Percentiles rank a stretch among this genome's conserved stretches.
These are phyloP conservation scores for Trichoderma sp. DNA, from an alignment of 2,329 filamentous ascomycete species.

Conservation along the genomic window DNA sequence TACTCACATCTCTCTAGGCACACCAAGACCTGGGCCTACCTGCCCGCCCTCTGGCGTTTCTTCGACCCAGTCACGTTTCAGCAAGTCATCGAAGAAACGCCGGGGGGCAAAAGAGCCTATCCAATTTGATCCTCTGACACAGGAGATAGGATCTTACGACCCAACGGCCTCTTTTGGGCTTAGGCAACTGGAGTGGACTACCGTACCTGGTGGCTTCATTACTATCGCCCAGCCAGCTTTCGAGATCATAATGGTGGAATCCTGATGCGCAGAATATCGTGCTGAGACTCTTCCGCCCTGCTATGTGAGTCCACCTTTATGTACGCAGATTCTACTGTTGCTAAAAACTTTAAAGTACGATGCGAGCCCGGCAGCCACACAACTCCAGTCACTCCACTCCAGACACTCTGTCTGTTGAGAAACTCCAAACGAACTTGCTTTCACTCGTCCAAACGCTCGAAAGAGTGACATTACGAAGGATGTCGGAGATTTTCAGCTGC, in stretches of 20 bases:
- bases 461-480: too few relatives aligned
- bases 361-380: not conserved
- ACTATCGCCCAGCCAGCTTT: constrained; percentile 24
- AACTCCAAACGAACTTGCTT: too few relatives aligned
- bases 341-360: not conserved
- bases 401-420: not conserved
- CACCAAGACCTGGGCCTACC: not conserved
- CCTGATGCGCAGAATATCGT: not conserved
- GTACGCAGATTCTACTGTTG: not conserved
- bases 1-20: not conserved
- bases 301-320: not conserved
- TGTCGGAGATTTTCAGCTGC: too few relatives aligned
- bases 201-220: constrained; percentile 27
- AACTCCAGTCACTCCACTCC: not conserved
- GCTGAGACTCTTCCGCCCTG: not conserved
- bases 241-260: constrained; percentile 25
- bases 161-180: too few relatives aligned
- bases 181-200: constrained; percentile 12
- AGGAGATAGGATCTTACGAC: not conserved
- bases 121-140: too few relatives aligned
- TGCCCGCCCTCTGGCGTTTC: too few relatives aligned
- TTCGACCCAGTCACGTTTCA: too few relatives aligned
- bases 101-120: too few relatives aligned
- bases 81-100: too few relatives aligned
- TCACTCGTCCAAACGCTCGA: too few relatives aligned